phyloP scores from a whole-genome alignment of 1,284 basidiomycete genomes.

The Cutaneotrichosporon sp. region DNA sequence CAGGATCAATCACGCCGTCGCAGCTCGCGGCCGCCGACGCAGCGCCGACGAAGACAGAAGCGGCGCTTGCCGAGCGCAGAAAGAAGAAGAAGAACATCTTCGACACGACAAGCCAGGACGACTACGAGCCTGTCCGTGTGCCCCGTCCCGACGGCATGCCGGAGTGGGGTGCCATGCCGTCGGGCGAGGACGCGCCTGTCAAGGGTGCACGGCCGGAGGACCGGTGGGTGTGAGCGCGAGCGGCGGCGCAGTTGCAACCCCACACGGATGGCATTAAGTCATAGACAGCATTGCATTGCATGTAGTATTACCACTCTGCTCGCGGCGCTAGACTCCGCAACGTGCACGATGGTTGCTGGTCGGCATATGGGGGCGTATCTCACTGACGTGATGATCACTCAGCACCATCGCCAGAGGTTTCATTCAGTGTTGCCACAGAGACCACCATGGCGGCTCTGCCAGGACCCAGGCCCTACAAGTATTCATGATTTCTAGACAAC shows the following conservation, averaged over 20 bases:
- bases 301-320: conserved; percentile 12
- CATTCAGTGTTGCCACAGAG: too few species aligned
- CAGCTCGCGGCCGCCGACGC: not conserved
- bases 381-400: too few species aligned
- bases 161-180: conserved; percentile 85
- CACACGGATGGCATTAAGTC: not conserved
- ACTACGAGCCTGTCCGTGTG: conserved; percentile 87
- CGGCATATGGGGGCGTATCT: not conserved
- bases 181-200: conserved; percentile 42
- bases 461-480: not conserved
- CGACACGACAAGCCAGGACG: conserved; percentile 54
- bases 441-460: too few species aligned
- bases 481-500: conserved; percentile 1
- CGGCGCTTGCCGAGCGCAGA: conserved; percentile 17
- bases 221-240: conserved; percentile 41
- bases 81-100: conserved; percentile 38
- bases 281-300: conserved; percentile 12
- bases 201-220: conserved; percentile 46
- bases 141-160: conserved; percentile 75
- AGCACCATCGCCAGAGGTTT: too few species aligned
- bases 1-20: conserved; percentile 9
- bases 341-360: not conserved
- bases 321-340: not conserved
- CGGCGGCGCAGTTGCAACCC: not conserved
- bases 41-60: conserved; percentile 6